Percentiles rank a stretch among this genome's conserved stretches.
Conservation (phyloP, 2,329 filamentous ascomycete species). For the Lasiodiplodia hormozganensis region DNA sequence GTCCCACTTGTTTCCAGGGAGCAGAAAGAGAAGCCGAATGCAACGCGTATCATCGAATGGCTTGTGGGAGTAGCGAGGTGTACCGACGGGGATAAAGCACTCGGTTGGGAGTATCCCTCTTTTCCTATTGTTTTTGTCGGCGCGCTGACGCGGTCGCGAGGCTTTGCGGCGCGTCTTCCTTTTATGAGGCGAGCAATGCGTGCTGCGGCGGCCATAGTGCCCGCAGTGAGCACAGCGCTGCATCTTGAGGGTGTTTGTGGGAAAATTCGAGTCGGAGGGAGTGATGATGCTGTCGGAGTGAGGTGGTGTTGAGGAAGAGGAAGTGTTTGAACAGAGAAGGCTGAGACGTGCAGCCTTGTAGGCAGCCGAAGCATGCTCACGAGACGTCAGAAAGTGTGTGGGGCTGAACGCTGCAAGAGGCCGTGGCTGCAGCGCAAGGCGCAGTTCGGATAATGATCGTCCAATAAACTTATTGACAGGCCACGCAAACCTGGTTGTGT, state of each 20-base stretch:
- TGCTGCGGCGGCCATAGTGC: neutral
- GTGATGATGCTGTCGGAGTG: neutral
- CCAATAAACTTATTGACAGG: neutral
- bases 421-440: neutral
- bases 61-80: neutral
- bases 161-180: neutral
- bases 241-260: neutral
- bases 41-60: neutral
- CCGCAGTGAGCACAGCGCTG: slow-evolving; percentile 1
- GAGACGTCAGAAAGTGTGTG: neutral
- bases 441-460: neutral
- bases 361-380: neutral
- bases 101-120: neutral
- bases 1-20: neutral
- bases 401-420: neutral
- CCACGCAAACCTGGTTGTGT: neutral
- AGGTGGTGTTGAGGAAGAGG: neutral
- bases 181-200: neutral
- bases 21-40: neutral
- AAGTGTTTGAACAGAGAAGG: neutral
- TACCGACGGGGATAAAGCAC: neutral
- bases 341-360: neutral
- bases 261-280: neutral
- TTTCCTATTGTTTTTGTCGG: fast-evolving
- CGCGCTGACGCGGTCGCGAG: fast-evolving